Evolutionary conservation across 305 asterid species (phyloP).

Genomic region (Plantago coronopus): DNA sequence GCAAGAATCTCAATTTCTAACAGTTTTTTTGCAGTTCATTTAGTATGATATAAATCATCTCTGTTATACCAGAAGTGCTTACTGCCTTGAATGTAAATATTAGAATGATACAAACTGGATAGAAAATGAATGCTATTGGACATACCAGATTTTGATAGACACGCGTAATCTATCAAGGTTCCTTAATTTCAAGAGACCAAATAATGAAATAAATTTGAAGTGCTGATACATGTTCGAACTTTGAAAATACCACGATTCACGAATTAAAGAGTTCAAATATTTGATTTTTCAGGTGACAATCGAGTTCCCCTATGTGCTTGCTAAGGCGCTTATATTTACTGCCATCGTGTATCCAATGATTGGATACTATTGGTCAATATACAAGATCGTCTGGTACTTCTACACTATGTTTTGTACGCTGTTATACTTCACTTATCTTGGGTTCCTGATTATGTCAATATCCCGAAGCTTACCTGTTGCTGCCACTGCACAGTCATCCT

Average conservation of each 20-base stretch:
- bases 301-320: constrained; percentile 53
- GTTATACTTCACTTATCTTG: constrained; percentile 50
- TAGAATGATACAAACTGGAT: too few relatives aligned
- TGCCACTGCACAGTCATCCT: constrained; percentile 47
- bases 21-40: background rate
- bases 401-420: constrained; percentile 49
- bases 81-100: too few relatives aligned
- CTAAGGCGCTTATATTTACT: constrained; percentile 38
- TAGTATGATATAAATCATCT: too few relatives aligned
- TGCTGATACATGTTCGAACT: background rate
- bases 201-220: too few relatives aligned
- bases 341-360: constrained; percentile 60
- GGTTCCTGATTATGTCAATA: constrained; percentile 53
- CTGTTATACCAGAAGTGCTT: too few relatives aligned
- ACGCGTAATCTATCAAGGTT: too few relatives aligned
- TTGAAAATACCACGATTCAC: too few relatives aligned
- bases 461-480: constrained; percentile 57
- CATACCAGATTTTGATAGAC: too few relatives aligned
- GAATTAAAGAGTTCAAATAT: background rate
- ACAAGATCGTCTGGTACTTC: constrained; percentile 50
- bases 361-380: constrained; percentile 46
- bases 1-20: background rate
- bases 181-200: too few relatives aligned
- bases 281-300: constrained; percentile 36
- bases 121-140: too few relatives aligned